Conservation (phyloP, 176 grass and related monocot genomes). For the Juncus inflexus region DNA sequence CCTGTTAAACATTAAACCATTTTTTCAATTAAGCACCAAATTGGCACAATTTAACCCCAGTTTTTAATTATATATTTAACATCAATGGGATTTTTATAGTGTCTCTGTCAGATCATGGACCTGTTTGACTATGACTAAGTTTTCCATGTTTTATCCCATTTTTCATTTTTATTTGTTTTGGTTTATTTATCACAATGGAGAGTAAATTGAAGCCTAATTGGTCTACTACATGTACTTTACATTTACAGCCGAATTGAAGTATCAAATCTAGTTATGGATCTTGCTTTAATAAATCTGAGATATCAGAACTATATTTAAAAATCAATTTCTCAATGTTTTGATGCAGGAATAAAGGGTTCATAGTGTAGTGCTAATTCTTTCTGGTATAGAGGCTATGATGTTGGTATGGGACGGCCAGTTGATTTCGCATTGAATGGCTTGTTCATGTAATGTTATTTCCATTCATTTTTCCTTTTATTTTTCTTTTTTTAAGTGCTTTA, state of each 20-base stretch:
- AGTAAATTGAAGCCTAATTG: too few species aligned
- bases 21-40: constrained; percentile 1
- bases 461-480: neutral
- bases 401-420: constrained; percentile 10
- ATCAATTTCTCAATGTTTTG: neutral
- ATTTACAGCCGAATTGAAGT: constrained; percentile 5
- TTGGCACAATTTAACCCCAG: neutral
- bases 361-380: constrained; percentile 28
- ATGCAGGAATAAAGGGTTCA: constrained; percentile 36
- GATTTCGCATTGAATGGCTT: neutral
- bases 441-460: neutral
- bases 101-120: too few species aligned
- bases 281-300: neutral
- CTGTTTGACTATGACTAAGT: too few species aligned
- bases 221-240: neutral
- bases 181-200: too few species aligned
- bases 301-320: neutral
- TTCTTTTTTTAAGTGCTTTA: neutral
- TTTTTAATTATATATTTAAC: neutral
- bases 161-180: too few species aligned
- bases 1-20: too few species aligned
- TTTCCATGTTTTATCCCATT: too few species aligned
- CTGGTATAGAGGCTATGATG: constrained; percentile 19
- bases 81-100: too few species aligned
- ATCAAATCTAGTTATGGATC: neutral